Evolutionary conservation across 805 yeast species (phyloP), one percentile per base, ranked within the genome.

Genomic region (Alloascoidea africana): DNA sequence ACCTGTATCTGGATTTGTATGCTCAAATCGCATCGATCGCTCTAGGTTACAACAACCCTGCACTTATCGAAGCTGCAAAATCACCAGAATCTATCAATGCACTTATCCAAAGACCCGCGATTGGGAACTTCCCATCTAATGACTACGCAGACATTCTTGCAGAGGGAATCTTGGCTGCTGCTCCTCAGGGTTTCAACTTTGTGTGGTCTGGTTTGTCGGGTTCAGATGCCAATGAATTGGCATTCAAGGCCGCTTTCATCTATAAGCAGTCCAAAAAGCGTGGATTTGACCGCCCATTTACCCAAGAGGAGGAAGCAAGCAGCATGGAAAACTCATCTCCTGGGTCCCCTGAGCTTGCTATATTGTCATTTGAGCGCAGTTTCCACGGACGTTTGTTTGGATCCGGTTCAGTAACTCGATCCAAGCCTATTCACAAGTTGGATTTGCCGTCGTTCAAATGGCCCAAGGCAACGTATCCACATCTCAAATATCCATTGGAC

Each of bases 1-100:
- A 76, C 55, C 49, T 56, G 2, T 66, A 56, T 46, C 62, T 76
- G 47, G 84, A 76, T 54, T 68, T 75, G 13, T 76, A 76, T 46
- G 79, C 81, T n/a, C 84, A 76, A 53, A 76, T 76, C 46, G 72
- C 84, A 3, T 75, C 82, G 2, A 74, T 76, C 46, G 80, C 82
- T 2, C 58, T 76, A 46, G 83, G 84, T 38, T 76, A 76, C 63
- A 76, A 75, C 56, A 76, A 76, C 55, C 82, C 83, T 2, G 76
- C 66, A 17, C 60, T 76, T 47, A 62, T 69, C 38, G 64, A 65
- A 47, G 64, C 69, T 36, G 75, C 83, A n/a, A 63, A 65, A 44
- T 66, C 78, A 4, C 68, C 65, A 30, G 70, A 67, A 49, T 75
- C 75, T 82, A 63, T 71, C 41, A 65, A 68, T 47, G 81, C 82